Percentiles rank a stretch among this genome's conserved stretches.
Conservation (phyloP, 371 early-diverging fungal genomes). For the Mortierella sp. region DNA sequence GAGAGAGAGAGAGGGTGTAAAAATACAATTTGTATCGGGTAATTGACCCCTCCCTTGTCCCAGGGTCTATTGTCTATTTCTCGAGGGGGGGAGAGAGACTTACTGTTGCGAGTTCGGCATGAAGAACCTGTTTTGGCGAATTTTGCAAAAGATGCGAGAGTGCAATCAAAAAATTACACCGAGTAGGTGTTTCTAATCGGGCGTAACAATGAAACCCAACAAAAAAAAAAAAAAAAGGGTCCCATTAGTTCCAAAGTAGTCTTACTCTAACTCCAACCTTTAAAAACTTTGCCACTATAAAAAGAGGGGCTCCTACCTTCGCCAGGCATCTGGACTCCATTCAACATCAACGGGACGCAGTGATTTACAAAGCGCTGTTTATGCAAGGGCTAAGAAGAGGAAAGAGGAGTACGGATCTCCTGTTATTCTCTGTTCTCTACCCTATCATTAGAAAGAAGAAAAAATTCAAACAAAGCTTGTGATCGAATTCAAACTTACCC, state of each 20-base stretch:
- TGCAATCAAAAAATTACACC: conserved; percentile 74
- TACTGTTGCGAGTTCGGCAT: conserved; percentile 75
- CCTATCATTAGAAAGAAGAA: neutral
- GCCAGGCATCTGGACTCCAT: conserved; percentile 59
- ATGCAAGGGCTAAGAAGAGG: conserved; percentile 65
- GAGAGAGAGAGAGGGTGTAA: neutral
- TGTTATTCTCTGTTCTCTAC: too few relatives aligned
- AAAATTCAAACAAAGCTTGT: neutral
- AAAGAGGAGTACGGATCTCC: neutral
- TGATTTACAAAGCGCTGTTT: conserved; percentile 81
- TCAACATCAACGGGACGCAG: conserved; percentile 70
- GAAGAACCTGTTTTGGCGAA: conserved; percentile 78
- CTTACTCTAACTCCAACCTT: too few relatives aligned
- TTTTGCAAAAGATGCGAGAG: conserved; percentile 79
- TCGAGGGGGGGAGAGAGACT: too few relatives aligned
- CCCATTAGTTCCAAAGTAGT: too few relatives aligned
- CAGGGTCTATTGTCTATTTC: too few relatives aligned
- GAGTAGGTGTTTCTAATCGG: conserved; percentile 46
- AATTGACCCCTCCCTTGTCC: too few relatives aligned
- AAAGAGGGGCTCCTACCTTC: conserved; percentile 41
- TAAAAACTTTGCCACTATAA: conserved; percentile 1
- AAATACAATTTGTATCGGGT: conserved; percentile 12
- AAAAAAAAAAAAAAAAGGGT: too few relatives aligned
- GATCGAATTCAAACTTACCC: conserved; percentile 46
- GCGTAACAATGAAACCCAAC: conserved; percentile 1